Evolutionary conservation across 139 green algal genomes (phyloP), one percentile per base, ranked within the genome.

Genomic region (Closterium sp.): DNA sequence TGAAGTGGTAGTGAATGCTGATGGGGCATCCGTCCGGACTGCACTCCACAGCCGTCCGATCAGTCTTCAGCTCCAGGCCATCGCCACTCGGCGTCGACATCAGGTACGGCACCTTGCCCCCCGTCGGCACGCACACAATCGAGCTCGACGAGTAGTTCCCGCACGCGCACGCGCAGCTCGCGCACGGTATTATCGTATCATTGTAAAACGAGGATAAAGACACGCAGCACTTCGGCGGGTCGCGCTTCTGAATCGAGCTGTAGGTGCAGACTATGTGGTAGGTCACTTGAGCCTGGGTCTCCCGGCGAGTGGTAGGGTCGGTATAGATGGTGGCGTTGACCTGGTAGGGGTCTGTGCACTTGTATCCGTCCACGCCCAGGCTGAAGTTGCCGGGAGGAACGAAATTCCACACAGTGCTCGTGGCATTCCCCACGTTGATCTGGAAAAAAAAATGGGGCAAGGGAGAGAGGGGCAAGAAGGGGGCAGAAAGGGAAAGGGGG

Each of bases 141-240:
- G 89, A 42, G 29, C 31, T 91, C 70, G 31, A 2, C 5, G 90
- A 86, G 30, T 86, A 93, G 85, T 93, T 93, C 17, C 85, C 90
- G 5, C 90, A 93, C 17, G 85, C 87, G 88, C 91, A 93, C 30
- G 91, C 86, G 91, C 91, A 93, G 10, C 21, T 24, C 24, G 42
- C 42, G 38, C 91, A 93, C 27, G 86, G 86, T 31, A 88, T 45
- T 7, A 93, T 88, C 19, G 91, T 93, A 5, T 87, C 13, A n/a
- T 89, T 93, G 88, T 91, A 93, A 34, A 93, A 93, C 13, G 91
- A 31, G 6, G 91, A 93, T 17, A 93, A 27, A 9, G 86, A 91
- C 30, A 93, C 91, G 32, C 91, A 93, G 87, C 91, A 93, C 9
- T 32, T 93, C 5, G 91, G 91, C 28, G 70, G n/a, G 28, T 87